Evolutionary conservation across 2,329 filamentous ascomycete species (phyloP).

Genomic region (Orbilia blumenaviensis): DNA sequence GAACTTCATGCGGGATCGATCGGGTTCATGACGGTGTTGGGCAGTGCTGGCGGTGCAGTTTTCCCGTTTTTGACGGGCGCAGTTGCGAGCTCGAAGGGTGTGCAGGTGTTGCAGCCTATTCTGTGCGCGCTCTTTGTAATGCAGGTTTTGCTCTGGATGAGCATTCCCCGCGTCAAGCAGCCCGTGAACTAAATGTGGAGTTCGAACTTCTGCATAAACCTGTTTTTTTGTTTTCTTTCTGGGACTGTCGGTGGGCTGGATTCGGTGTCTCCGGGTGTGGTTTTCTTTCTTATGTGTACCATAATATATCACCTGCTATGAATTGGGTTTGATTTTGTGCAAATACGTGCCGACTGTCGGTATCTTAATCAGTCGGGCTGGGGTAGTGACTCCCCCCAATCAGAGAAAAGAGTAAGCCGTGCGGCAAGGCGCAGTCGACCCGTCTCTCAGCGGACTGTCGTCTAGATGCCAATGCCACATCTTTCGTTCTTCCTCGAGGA

Average conservation of each 20-base stretch:
- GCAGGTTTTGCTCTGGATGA: slow-evolving; percentile 35
- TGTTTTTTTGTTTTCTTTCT: background rate
- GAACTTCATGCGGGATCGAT: slow-evolving; percentile 81
- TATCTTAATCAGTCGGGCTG: background rate
- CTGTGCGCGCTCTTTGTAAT: slow-evolving; percentile 65
- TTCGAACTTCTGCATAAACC: background rate
- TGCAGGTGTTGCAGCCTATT: slow-evolving; percentile 69
- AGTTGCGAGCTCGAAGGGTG: slow-evolving; percentile 70
- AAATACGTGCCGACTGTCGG: background rate
- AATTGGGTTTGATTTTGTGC: background rate
- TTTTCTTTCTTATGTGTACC: background rate
- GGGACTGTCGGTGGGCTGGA: background rate
- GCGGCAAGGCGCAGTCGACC: background rate
- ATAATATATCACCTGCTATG: background rate
- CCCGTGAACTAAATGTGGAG: background rate
- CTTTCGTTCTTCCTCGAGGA: no score
- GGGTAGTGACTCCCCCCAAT: background rate
- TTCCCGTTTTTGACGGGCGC: slow-evolving; percentile 74
- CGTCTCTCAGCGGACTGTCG: background rate
- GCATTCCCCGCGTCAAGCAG: slow-evolving; percentile 34
- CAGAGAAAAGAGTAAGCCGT: background rate
- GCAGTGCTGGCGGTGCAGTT: slow-evolving; percentile 75
- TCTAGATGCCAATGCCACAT: no score
- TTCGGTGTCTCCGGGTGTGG: background rate
- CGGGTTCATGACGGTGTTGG: slow-evolving; percentile 81